Evolutionary conservation across 495 filamentous ascomycete species (phyloP).

Genomic region (Aspergillus biplanus): DNA sequence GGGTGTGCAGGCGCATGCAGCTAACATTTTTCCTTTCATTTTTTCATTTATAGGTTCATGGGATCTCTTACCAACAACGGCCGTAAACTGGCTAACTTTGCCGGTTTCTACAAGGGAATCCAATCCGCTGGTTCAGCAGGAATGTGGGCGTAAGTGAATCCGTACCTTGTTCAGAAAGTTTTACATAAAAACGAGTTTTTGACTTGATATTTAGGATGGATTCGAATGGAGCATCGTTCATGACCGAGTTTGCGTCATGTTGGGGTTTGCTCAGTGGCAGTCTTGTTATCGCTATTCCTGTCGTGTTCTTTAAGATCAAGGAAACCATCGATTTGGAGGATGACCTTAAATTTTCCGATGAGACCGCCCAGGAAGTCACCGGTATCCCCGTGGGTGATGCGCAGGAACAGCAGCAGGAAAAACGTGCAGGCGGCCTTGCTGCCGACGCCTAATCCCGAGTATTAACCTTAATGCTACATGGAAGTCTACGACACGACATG

Average conservation of each 20-base stretch:
- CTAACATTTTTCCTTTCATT: constrained; percentile 7
- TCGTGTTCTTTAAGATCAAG: constrained; percentile 78
- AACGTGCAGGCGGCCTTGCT: neutral
- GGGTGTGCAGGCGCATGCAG: neutral
- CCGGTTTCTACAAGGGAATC: constrained; percentile 96
- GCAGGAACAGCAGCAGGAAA: constrained; percentile 25
- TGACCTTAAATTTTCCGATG: constrained; percentile 82
- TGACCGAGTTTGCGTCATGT: constrained; percentile 64
- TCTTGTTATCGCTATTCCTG: constrained; percentile 74
- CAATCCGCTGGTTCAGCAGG: constrained; percentile 93
- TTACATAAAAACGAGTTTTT: neutral
- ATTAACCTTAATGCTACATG: constrained; percentile 9
- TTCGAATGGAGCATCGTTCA: constrained; percentile 62
- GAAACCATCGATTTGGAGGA: constrained; percentile 72
- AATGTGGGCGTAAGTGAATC: constrained; percentile 65
- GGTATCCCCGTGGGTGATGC: constrained; percentile 26
- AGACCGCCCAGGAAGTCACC: constrained; percentile 56
- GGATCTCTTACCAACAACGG: constrained; percentile 88
- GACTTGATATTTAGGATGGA: constrained; percentile 56
- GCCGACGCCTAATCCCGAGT: neutral
- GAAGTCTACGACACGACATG: constrained; percentile 16
- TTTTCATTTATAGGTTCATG: constrained; percentile 68
- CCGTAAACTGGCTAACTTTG: constrained; percentile 89
- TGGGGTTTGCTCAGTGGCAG: constrained; percentile 75
- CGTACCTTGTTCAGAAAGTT: constrained; percentile 2